These are phyloP conservation scores for Malus asiatica DNA, from an alignment of 306 rosid species.

Conservation along the genomic window DNA sequence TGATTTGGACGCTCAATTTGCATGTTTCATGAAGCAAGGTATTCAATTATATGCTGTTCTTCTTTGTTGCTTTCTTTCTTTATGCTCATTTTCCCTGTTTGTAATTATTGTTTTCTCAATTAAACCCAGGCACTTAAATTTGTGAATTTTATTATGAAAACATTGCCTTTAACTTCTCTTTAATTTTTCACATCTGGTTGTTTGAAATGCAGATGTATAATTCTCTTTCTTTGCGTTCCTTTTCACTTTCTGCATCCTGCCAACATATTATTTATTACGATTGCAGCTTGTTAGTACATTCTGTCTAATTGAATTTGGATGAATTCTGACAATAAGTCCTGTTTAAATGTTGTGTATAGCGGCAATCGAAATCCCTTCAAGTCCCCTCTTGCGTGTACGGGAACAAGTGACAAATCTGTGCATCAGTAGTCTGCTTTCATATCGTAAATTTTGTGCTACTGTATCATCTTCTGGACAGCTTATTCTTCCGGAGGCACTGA, in stretches of 20 bases:
- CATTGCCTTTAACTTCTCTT: too few relatives aligned
- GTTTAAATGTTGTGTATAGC: constrained; percentile 40
- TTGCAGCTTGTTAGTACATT: background rate
- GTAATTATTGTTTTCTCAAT: too few relatives aligned
- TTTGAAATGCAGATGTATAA: too few relatives aligned
- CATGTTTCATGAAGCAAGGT: constrained; percentile 97
- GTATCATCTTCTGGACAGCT: constrained; percentile 99
- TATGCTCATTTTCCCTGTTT: too few relatives aligned
- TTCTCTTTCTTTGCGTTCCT: background rate
- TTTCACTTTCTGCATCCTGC: background rate
- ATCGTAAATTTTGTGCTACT: constrained; percentile 95
- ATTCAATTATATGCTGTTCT: constrained; percentile 17
- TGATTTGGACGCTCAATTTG: constrained; percentile 89
- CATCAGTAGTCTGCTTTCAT: constrained; percentile 75
- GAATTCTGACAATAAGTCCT: constrained; percentile 2
- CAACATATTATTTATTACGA: too few relatives aligned
- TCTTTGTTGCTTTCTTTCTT: background rate
- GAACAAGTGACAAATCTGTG: constrained; percentile 89
- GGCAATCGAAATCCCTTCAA: constrained; percentile 73
- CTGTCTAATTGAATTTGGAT: background rate
- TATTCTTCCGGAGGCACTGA: constrained; percentile 97
- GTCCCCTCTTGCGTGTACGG: constrained; percentile 66
- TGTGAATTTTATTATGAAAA: too few relatives aligned
- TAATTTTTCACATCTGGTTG: too few relatives aligned
- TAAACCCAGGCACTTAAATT: too few relatives aligned